These are phyloP conservation scores for Arxiozyma slooffiae DNA, from an alignment of 1,139 yeast genomes.

Conservation along the genomic window DNA sequence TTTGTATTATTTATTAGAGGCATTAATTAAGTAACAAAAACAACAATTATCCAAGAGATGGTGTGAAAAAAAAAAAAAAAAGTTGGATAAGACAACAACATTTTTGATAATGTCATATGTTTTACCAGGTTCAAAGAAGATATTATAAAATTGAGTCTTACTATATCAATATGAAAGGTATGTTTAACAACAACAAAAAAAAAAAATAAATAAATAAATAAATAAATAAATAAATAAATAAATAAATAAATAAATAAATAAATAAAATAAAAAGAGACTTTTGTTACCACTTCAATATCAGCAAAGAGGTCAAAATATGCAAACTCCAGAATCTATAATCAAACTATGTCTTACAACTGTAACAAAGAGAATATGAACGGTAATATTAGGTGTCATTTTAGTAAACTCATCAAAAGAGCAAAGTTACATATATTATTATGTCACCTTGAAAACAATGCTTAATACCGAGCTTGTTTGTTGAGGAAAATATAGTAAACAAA, in stretches of 20 bases:
- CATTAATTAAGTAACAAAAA: background rate
- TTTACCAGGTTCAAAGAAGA: background rate
- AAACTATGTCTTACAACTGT: background rate
- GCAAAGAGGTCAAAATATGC: background rate
- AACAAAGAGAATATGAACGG: background rate
- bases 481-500: background rate
- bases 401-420: background rate
- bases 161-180: too few relatives aligned
- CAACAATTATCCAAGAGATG: background rate
- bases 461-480: slow-evolving; percentile 1
- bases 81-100: too few relatives aligned
- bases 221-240: too few relatives aligned
- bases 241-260: too few relatives aligned
- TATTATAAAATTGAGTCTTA: too few relatives aligned
- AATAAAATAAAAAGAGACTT: too few relatives aligned
- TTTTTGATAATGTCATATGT: too few relatives aligned
- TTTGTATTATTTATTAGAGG: background rate
- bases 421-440: background rate
- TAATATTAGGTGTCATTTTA: background rate
- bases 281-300: background rate
- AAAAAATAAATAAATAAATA: too few relatives aligned
- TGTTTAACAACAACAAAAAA: too few relatives aligned
- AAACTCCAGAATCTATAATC: too few relatives aligned
- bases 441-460: slow-evolving; percentile 2
- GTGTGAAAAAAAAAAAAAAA: too few relatives aligned